phyloP scores from a whole-genome alignment of 164 flowering plant species.

The Taxillus chinensis region DNA sequence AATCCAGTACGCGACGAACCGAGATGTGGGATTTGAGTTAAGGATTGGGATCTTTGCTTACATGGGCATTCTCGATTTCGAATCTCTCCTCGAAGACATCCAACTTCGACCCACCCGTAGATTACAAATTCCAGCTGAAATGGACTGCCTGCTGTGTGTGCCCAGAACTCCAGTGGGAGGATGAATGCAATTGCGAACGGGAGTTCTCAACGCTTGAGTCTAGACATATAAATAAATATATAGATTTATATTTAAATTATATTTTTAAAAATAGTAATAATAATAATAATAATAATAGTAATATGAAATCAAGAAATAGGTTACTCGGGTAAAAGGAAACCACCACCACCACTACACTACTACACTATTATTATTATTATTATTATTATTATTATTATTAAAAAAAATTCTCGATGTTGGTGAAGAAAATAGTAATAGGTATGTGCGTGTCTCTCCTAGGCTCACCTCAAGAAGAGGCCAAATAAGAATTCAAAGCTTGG shows the following conservation, averaged over 20 bases:
- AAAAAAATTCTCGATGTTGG: conserved; percentile 26
- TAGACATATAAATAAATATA: not conserved
- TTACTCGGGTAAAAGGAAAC: no score
- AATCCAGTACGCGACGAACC: not conserved
- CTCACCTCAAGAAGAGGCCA: not conserved
- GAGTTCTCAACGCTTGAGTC: not conserved
- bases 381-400: no score
- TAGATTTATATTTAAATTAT: no score
- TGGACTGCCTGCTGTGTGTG: not conserved
- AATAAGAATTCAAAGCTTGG: not conserved
- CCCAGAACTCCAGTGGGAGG: conserved; percentile 2
- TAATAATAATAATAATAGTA: no score
- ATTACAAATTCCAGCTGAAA: conserved; percentile 16
- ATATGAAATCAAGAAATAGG: no score
- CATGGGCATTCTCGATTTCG: conserved; percentile 11
- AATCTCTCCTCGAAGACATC: conserved; percentile 8
- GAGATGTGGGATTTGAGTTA: conserved; percentile 1
- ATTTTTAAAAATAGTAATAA: no score
- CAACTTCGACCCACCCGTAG: conserved; percentile 11
- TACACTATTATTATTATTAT: no score
- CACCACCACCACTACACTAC: no score
- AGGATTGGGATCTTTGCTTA: conserved; percentile 21
- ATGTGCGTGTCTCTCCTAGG: conserved; percentile 1
- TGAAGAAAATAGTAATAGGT: conserved; percentile 6
- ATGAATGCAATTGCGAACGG: not conserved